Evolutionary conservation across 2,329 filamentous ascomycete species (phyloP), one percentile per base, ranked within the genome.

Genomic region (Sphaerulina vaccinii): DNA sequence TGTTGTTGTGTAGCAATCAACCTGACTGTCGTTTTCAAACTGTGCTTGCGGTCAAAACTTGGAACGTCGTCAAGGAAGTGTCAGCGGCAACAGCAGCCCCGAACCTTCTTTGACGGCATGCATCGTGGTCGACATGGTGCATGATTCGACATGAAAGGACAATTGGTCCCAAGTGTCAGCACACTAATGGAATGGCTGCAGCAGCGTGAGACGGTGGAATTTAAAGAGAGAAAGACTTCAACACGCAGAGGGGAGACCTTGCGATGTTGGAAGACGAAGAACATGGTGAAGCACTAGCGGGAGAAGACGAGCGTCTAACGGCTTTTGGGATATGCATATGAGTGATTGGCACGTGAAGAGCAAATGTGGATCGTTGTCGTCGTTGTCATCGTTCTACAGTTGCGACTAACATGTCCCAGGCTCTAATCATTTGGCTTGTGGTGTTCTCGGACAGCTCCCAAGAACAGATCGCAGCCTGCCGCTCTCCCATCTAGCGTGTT

Each of bases 201-300:
- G 32, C 33, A 47, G 44, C 33, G 44, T 47, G 35, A 47, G 44
- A 47, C 44, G 44, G 44, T 47, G 19, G 35, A 47, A 47, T 38
- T 39, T 23, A 38, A 47, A 47, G 21, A 39, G n/a, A 29, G n/a
- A 18, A 15, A 37, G 33, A 47, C 29, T 45, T 45, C 33, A 11
- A 18, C n/a, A 13, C 22, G 29, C 42, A 29, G 36, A 36, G 42
- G 42, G 42, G 19, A 45, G 42, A 35, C 42, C 42, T 45, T 45
- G 42, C 16, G 42, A 36, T 45, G 42, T 22, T 13, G 24, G 41
- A 9, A 32, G 7, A 7, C 21, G 41, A 44, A 29, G 41, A n/a
- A 18, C 23, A n/a, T n/a, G n/a, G n/a, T 43, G 27, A 3, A 9
- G 19, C 22, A 3, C 42, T 22, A 32, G 29, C 36, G 11, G 18